Evolutionary conservation across 2,329 filamentous ascomycete species (phyloP).

Genomic region (Aspergillus sp.): DNA sequence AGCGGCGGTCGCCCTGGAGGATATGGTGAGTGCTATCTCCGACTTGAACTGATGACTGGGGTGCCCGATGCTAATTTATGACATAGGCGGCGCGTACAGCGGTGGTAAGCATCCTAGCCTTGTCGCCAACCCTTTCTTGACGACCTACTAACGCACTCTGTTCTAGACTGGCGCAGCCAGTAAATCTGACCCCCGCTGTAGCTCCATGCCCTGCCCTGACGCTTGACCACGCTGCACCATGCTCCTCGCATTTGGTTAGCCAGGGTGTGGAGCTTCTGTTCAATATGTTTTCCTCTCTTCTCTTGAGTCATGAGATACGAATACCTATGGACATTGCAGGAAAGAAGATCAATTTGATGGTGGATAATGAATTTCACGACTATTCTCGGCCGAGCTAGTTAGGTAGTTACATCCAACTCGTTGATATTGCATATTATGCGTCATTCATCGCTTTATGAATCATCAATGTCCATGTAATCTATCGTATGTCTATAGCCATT

Average conservation of each 20-base stretch:
- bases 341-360: neutral
- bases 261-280: neutral
- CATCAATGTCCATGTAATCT: neutral
- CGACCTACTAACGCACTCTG: neutral
- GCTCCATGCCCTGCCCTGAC: neutral
- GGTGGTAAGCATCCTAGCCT: neutral
- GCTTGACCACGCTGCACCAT: neutral
- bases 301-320: neutral
- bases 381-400: neutral
- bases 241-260: neutral
- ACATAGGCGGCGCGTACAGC: neutral
- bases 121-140: no score
- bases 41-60: neutral
- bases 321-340: neutral
- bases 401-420: no score
- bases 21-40: neutral
- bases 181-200: neutral
- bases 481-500: neutral
- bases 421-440: neutral
- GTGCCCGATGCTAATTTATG: neutral
- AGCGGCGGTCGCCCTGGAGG: slow-evolving; percentile 32
- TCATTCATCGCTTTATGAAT: neutral
- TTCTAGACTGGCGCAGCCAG: neutral
- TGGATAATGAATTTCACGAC: neutral
- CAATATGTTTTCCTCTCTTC: neutral